These are phyloP conservation scores for Lomentospora prolificans DNA, from an alignment of 2,329 filamentous ascomycete species.

Conservation along the genomic window DNA sequence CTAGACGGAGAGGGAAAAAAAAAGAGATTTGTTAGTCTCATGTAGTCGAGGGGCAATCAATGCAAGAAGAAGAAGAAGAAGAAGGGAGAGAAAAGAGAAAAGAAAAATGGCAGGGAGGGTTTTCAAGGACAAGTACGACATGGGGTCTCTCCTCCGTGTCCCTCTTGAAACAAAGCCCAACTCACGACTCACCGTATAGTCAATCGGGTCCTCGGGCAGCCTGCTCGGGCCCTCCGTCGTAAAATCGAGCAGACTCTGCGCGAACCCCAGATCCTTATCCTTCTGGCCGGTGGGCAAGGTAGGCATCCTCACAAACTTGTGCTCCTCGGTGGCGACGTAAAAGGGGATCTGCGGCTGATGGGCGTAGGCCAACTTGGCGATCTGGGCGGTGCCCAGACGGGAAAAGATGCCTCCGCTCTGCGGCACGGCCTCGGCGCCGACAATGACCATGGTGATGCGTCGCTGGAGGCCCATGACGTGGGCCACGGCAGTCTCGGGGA, in stretches of 20 bases:
- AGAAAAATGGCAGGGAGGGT: neutral
- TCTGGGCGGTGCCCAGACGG: slow-evolving; percentile 75
- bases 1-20: slow-evolving; percentile 22
- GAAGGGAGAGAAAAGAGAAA: slow-evolving; percentile 4
- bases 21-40: neutral
- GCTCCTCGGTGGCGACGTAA: slow-evolving; percentile 87
- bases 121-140: no score
- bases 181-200: slow-evolving; percentile 63
- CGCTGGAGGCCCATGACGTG: slow-evolving; percentile 54
- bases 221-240: slow-evolving; percentile 39
- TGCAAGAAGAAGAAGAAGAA: no score
- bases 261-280: slow-evolving; percentile 60
- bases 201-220: slow-evolving; percentile 48
- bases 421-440: slow-evolving; percentile 76
- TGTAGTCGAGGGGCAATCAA: neutral
- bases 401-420: slow-evolving; percentile 92
- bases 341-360: slow-evolving; percentile 56
- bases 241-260: slow-evolving; percentile 71
- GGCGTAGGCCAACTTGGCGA: slow-evolving; percentile 66
- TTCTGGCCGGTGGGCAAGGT: slow-evolving; percentile 64
- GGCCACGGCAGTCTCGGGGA: slow-evolving; percentile 55
- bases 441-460: slow-evolving; percentile 57
- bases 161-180: no score
- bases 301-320: slow-evolving; percentile 80
- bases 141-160: no score